Evolutionary conservation across 495 filamentous ascomycete genomes (phyloP).

Genomic region (Tricharina praecox): DNA sequence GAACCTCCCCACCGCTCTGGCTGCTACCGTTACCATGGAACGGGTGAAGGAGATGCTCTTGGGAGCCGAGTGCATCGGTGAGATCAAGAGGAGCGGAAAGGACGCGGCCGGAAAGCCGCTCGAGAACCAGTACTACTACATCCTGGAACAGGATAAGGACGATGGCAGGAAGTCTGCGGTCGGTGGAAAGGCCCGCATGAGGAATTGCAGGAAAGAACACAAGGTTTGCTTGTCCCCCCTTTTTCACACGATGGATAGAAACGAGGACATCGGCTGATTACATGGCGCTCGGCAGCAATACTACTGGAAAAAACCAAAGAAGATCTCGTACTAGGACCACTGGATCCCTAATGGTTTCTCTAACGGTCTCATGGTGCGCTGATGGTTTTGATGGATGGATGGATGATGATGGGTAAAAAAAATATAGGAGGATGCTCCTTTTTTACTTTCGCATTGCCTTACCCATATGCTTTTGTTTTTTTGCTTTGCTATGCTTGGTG

Average conservation of each 20-base stretch:
- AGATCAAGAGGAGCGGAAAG: slow-evolving; percentile 80
- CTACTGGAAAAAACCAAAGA: slow-evolving; percentile 71
- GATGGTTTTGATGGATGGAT: not conserved
- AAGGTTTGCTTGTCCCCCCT: slow-evolving; percentile 46
- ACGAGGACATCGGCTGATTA: slow-evolving; percentile 16
- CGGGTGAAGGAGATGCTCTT: slow-evolving; percentile 56
- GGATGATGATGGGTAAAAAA: no score
- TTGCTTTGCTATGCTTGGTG: not conserved
- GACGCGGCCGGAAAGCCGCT: slow-evolving; percentile 87
- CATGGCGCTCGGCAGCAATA: slow-evolving; percentile 60
- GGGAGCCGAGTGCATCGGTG: slow-evolving; percentile 57
- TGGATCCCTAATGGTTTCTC: not conserved
- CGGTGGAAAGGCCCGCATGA: slow-evolving; percentile 68
- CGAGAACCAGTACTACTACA: slow-evolving; percentile 93
- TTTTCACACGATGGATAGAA: slow-evolving; percentile 6
- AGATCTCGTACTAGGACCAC: slow-evolving; percentile 13
- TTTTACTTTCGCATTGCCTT: no score
- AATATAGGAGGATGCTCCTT: no score
- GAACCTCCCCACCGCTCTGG: slow-evolving; percentile 57
- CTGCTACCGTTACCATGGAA: slow-evolving; percentile 35
- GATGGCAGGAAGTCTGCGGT: slow-evolving; percentile 65
- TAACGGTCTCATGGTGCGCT: not conserved
- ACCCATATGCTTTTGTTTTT: not conserved
- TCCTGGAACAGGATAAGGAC: slow-evolving; percentile 78
- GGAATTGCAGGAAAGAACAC: slow-evolving; percentile 81